Base-by-base conservation (phyloP, 2,329 filamentous ascomycete species). In the Trichoderma polysporum region DNA sequence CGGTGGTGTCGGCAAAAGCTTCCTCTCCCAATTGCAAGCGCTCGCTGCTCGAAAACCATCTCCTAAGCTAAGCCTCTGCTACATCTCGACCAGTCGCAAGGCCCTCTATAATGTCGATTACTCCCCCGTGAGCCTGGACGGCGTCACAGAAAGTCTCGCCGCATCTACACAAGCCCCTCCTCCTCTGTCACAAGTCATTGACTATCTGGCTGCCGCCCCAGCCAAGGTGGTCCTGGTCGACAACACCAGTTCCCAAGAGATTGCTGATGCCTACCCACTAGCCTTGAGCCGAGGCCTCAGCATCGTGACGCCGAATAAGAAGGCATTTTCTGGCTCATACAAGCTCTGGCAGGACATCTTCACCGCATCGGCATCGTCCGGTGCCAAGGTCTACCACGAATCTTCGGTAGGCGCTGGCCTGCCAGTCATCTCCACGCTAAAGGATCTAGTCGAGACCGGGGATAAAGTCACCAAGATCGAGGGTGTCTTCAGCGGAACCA, bases 241-340 rank as follows among this genome's bases (percentile, higher is more conserved):
- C 85, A 98, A 98, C 83, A 99, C 95, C 61, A 96, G 92, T 80
- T 94, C 92, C 72, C 90, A 94, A 73, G 89, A 91, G 70, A 85
- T 99, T 33, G 95, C 94, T 57, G 87, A 91, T 69, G 81, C 87
- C 33, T 99, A 99, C 79, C 94, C 95, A 1, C 79, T 86, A 54
- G 92, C 97, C 79, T 83, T 99, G 69, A 85, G 87, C 74, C 87
- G 88, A 70, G 94, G 94, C 13, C 90, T 99, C 78, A 94, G 89
- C 79, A 88, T 99, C 73, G 92, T 98, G 31, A 99, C 95, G 0
- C 94, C 95, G 50, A 99, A 98, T 85, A 99, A 99, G 84, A 99
- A 99, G 81, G 94, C 91, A 15, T 99, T 99, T 81, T 96, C 93
- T 0, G 89, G 91, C 67, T 88, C 87, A 53, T 89, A 92, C 74